A percentile compares a stretch with the other conserved stretches of the same genome.
Conservation (phyloP, 2,329 filamentous ascomycete genomes). For the Aspergillus carbonarius region DNA sequence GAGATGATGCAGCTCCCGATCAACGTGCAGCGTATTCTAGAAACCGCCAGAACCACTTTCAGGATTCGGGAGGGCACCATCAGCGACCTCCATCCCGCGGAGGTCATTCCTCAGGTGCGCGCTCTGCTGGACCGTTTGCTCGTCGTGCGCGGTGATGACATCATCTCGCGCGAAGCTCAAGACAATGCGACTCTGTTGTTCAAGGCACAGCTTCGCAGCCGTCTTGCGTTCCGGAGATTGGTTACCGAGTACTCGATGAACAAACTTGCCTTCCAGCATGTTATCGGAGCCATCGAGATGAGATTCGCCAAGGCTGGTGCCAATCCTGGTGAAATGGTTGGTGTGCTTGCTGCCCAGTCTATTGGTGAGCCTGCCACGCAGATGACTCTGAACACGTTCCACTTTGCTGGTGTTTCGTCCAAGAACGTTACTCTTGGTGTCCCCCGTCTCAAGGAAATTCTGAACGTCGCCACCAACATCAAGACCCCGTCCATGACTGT, state of each 20-base stretch:
- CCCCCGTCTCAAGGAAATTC: slow-evolving; percentile 97
- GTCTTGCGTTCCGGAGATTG: slow-evolving; percentile 88
- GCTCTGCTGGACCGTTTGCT: slow-evolving; percentile 73
- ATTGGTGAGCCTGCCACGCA: slow-evolving; percentile 98
- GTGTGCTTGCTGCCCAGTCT: slow-evolving; percentile 94
- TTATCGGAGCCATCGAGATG: slow-evolving; percentile 85
- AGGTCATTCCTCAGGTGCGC: slow-evolving; percentile 79
- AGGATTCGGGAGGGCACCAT: slow-evolving; percentile 80
- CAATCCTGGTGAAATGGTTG: slow-evolving; percentile 96
- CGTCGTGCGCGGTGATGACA: slow-evolving; percentile 82
- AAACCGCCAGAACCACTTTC: slow-evolving; percentile 86
- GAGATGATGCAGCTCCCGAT: slow-evolving; percentile 88
- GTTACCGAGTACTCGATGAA: slow-evolving; percentile 83
- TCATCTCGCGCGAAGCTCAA: slow-evolving; percentile 82
- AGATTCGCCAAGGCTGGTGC: slow-evolving; percentile 84
- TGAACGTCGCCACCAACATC: slow-evolving; percentile 96
- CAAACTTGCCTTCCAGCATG: slow-evolving; percentile 87
- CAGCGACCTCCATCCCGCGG: slow-evolving; percentile 84
- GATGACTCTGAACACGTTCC: slow-evolving; percentile 99
- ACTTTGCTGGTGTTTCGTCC: slow-evolving; percentile 98
- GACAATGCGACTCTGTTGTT: slow-evolving; percentile 84
- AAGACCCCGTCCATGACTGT: slow-evolving; percentile 98
- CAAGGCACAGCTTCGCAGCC: slow-evolving; percentile 86
- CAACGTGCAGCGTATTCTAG: slow-evolving; percentile 86
- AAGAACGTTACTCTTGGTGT: slow-evolving; percentile 99